A percentile compares a stretch with the other conserved stretches of the same genome.
phyloP scores from a whole-genome alignment of 1,139 yeast genomes.

The Diutina pseudorugosa region DNA sequence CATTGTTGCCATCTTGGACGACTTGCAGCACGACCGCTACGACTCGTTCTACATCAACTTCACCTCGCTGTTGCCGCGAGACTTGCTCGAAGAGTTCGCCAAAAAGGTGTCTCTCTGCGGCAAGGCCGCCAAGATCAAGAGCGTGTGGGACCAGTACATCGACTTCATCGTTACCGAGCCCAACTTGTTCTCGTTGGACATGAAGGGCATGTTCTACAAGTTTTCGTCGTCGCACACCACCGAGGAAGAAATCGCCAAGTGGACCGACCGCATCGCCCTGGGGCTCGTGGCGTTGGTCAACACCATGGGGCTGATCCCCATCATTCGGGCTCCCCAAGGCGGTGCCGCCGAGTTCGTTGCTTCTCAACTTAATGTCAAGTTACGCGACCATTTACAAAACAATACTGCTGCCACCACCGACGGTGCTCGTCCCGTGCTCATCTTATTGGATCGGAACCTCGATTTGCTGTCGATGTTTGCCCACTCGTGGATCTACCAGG shows the following conservation, averaged over 20 bases:
- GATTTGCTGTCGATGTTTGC: conserved; percentile 90
- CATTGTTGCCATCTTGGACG: conserved; percentile 54
- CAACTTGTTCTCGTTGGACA: conserved; percentile 70
- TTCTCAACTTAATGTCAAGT: conserved; percentile 65
- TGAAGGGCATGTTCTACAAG: conserved; percentile 49
- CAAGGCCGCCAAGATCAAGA: conserved; percentile 59
- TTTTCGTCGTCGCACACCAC: conserved; percentile 60
- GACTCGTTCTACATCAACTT: conserved; percentile 76
- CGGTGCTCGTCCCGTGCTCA: conserved; percentile 50
- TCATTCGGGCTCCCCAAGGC: conserved; percentile 81
- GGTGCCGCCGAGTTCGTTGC: conserved; percentile 96
- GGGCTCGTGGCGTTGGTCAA: conserved; percentile 74
- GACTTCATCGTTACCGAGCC: conserved; percentile 92
- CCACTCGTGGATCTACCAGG: conserved; percentile 96
- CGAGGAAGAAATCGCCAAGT: conserved; percentile 59
- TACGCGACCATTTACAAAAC: conserved; percentile 76
- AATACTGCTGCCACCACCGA: conserved; percentile 22
- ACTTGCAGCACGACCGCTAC: conserved; percentile 62
- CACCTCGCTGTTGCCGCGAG: conserved; percentile 67
- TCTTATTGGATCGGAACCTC: conserved; percentile 76
- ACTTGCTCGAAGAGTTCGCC: conserved; percentile 79
- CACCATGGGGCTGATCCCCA: conserved; percentile 72
- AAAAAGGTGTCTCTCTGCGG: conserved; percentile 65
- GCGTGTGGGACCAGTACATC: conserved; percentile 86
- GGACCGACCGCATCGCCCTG: conserved; percentile 61